A percentile compares a stretch with the other conserved stretches of the same genome.
Evolutionary conservation across 768 basidiomycete species (phyloP).

Genomic region (Leccinum broughii): DNA sequence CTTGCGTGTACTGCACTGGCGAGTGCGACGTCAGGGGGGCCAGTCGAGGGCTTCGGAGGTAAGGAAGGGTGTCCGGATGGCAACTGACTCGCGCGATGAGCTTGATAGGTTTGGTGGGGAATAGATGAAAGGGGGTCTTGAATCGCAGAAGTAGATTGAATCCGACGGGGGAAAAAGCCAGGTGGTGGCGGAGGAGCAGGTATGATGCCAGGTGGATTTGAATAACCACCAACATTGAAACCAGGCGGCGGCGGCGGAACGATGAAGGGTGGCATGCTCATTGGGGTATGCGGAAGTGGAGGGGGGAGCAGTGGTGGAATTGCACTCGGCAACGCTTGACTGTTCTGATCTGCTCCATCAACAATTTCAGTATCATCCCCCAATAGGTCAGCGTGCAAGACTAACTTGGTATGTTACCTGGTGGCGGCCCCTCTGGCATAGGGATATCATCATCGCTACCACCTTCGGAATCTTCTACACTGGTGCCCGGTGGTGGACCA

Average conservation of each 20-base stretch:
- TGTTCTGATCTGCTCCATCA: constrained; percentile 8
- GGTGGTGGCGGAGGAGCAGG: constrained; percentile 51
- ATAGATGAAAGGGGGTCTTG: constrained; percentile 78
- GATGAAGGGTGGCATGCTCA: constrained; percentile 20
- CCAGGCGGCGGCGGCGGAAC: constrained; percentile 22
- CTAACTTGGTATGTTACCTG: constrained; percentile 31
- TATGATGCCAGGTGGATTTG: constrained; percentile 21
- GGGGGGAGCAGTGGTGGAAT: constrained; percentile 23
- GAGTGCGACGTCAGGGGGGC: constrained; percentile 38
- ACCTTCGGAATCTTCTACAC: constrained; percentile 40
- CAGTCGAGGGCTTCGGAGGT: constrained; percentile 40
- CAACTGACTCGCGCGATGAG: constrained; percentile 52
- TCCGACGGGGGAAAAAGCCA: constrained; percentile 62
- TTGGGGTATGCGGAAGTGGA: constrained; percentile 17
- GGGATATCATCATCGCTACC: constrained; percentile 82
- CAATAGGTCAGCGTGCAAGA: neutral
- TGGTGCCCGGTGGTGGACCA: constrained; percentile 53
- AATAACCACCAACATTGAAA: constrained; percentile 5
- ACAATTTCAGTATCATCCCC: neutral
- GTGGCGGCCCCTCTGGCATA: constrained; percentile 84
- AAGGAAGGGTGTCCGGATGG: constrained; percentile 43
- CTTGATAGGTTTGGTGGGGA: constrained; percentile 79
- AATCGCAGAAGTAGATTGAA: constrained; percentile 50
- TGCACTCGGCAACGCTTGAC: constrained; percentile 2
- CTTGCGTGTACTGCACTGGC: constrained; percentile 44